Evolutionary conservation across 2,329 filamentous ascomycete species (phyloP), one percentile per base, ranked within the genome.

Genomic region (Colletotrichum gigasporum): DNA sequence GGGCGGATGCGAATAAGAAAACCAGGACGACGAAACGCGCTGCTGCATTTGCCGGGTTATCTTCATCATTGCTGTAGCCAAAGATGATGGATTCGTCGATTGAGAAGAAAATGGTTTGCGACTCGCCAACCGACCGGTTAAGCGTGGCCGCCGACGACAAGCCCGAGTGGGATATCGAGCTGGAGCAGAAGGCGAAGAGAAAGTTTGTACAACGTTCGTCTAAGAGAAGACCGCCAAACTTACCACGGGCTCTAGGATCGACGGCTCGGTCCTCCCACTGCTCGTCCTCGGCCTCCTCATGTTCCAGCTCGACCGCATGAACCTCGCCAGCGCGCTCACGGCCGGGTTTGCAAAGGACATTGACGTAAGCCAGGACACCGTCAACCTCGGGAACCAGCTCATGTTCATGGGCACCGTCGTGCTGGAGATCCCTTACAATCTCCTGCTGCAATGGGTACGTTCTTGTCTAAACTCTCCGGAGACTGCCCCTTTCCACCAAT

Each of bases 251-350:
- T 3, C 20, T 34, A 85, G 82, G 67, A 74, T 82, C 41, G 82
- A 86, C 63, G 70, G 72, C 7, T 78, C 78, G 0, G 81, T 86
- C 2, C 74, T 86, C 1, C 79, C 81, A 0, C 72, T 85, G 0
- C 76, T 87, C 1, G 78, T 82, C 37, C 73, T 85, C 1, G 83
- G 82, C 1, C 73, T 86, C 2, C 74, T 85, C 1, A 80, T 82
- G 41, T 83, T 85, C 64, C 83, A 85, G 68, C 71, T 85, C 0
- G 83, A 86, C 63, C 80, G 83, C 24, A 85, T 83, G 75, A 85
- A 85, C 60, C 74, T 85, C 7, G 81, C 80, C 14, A 84, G 81
- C 65, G 82, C 82, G 7, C 71, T 85, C 0, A 85, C 83, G 0
- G 82, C 77, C 4, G 80, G 80, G 0, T 82, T 85, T 45, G 79